A percentile compares a stretch with the other conserved stretches of the same genome.
These are phyloP conservation scores for Tricholoma bakamatsutake DNA, from an alignment of 768 basidiomycete species.

Conservation along the genomic window DNA sequence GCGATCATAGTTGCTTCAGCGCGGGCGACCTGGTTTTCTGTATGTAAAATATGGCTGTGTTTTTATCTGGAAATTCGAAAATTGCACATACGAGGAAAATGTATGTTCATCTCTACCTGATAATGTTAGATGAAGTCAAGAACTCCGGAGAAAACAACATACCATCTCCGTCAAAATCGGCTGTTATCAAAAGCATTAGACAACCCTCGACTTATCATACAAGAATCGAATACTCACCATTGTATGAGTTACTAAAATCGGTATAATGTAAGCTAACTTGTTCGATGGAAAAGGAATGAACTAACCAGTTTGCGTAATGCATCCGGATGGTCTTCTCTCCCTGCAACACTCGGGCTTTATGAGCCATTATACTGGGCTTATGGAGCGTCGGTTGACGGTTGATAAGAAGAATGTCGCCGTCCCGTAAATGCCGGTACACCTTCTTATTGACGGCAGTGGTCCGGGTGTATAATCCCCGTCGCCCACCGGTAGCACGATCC, in stretches of 20 bases:
- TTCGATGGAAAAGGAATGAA: slow-evolving; percentile 9
- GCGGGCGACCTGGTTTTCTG: slow-evolving; percentile 92
- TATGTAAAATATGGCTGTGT: background rate
- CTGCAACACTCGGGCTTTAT: slow-evolving; percentile 83
- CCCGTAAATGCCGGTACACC: slow-evolving; percentile 89
- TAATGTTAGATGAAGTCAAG: slow-evolving; percentile 12
- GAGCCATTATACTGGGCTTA: slow-evolving; percentile 99
- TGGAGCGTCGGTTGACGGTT: slow-evolving; percentile 98
- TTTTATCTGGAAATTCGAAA: background rate
- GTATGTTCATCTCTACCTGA: slow-evolving; percentile 92
- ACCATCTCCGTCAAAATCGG: slow-evolving; percentile 94
- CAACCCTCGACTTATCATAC: background rate
- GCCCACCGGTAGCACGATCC: slow-evolving; percentile 38
- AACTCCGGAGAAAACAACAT: slow-evolving; percentile 15
- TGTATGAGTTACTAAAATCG: slow-evolving; percentile 84
- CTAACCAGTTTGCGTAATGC: slow-evolving; percentile 99
- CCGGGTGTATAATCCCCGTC: slow-evolving; percentile 63
- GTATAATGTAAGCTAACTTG: background rate
- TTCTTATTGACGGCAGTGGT: slow-evolving; percentile 90
- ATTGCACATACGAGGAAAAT: slow-evolving; percentile 82
- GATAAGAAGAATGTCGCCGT: slow-evolving; percentile 92
- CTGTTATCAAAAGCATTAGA: slow-evolving; percentile 25
- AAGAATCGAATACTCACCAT: slow-evolving; percentile 47
- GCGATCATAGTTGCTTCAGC: slow-evolving; percentile 93
- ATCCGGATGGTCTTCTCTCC: slow-evolving; percentile 99